Evolutionary conservation across 2,329 filamentous ascomycete genomes (phyloP).

Genomic region (Talaromyces sp.): DNA sequence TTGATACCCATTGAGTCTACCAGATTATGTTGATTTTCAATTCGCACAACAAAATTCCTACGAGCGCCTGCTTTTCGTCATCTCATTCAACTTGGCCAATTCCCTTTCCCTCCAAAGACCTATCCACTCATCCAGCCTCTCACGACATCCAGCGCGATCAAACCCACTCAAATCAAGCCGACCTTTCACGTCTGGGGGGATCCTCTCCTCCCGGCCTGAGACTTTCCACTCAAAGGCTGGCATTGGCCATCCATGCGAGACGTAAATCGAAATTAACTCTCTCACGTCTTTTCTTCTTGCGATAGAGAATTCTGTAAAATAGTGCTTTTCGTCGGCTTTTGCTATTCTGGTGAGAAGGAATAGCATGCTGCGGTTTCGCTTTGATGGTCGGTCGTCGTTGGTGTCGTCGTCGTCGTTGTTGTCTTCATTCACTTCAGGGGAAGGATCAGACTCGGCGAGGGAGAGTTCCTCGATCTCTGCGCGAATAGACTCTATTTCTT

Average conservation of each 20-base stretch:
- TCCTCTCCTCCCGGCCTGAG: neutral
- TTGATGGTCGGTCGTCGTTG: neutral
- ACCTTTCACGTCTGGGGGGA: neutral
- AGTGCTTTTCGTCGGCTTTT: neutral
- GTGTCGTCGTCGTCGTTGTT: too few species aligned
- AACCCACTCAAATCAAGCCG: neutral
- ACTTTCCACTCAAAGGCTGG: constrained; percentile 2
- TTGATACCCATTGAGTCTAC: too few species aligned
- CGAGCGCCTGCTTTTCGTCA: neutral
- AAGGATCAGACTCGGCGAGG: neutral
- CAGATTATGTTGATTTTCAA: too few species aligned
- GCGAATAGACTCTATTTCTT: neutral
- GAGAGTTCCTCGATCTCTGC: neutral
- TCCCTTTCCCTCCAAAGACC: neutral
- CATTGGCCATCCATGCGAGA: constrained; percentile 7
- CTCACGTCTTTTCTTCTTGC: neutral
- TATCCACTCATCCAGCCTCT: neutral
- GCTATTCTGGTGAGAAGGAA: neutral
- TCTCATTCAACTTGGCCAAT: neutral
- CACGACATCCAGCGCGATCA: constrained; percentile 3
- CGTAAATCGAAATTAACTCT: constrained; percentile 4
- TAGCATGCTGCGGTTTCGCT: constrained; percentile 2
- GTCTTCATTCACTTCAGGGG: too few species aligned
- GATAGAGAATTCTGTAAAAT: neutral
- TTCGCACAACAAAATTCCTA: too few species aligned